Conservation (phyloP, 2,329 filamentous ascomycete species). For the Leptographium procerum region DNA sequence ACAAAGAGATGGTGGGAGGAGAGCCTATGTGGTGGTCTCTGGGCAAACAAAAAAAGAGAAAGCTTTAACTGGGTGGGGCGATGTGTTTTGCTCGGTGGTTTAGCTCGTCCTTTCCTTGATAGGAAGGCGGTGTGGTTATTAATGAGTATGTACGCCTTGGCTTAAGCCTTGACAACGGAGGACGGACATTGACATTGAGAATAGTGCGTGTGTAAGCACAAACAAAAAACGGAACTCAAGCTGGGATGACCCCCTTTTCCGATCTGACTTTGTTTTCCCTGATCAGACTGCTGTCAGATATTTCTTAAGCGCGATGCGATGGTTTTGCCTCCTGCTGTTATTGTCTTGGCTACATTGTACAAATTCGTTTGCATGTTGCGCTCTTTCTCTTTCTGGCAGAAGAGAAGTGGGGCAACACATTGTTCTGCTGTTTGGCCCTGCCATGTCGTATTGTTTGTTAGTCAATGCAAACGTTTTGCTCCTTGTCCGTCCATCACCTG, state of each 20-base stretch:
- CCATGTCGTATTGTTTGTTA: no score
- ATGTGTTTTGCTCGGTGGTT: not conserved
- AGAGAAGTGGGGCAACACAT: no score
- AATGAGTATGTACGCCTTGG: not conserved
- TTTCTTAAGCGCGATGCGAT: no score
- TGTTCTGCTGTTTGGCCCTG: no score
- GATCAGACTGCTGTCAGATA: no score
- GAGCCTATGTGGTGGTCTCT: not conserved
- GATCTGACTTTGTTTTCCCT: no score
- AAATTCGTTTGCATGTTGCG: no score
- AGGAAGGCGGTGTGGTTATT: not conserved
- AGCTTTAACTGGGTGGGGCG: not conserved
- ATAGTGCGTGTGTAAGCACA: not conserved
- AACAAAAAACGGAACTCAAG: not conserved
- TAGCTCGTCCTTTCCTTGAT: not conserved
- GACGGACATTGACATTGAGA: not conserved
- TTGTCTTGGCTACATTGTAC: no score
- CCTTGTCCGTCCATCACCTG: no score
- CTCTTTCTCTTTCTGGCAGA: no score
- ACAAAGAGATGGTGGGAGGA: not conserved
- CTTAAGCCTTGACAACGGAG: not conserved
- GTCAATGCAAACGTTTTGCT: no score
- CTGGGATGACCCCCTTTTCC: not conserved
- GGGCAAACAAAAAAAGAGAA: not conserved
- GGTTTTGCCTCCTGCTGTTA: no score